Base-by-base conservation (phyloP, 140 eudicot genomes). In the Erigeron philadelphicus region DNA sequence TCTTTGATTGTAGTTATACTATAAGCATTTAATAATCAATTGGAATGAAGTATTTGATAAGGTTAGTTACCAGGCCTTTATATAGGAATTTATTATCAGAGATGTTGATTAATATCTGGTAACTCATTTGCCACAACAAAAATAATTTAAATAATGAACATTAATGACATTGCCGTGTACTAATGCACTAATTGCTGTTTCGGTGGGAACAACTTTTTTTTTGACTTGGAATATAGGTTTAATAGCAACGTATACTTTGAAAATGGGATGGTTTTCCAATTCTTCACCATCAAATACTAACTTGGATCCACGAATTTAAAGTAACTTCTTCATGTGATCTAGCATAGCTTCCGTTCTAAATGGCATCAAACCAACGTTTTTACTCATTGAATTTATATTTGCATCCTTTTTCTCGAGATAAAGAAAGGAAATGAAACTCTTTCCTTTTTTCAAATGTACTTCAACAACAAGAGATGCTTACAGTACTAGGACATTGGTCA, bases 401-500 rank as follows among this genome's bases (percentile, higher is more conserved):
- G 10, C 35, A 25, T 25, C 35, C 1, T 25, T 25, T 25, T 25
- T 25, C 35, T 25, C 35, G 35, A 0, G 35, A 25, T 25, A 25
- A 25, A 25, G 35, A 25, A 44, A 44, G 11, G 49, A 25, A 25
- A 25, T 25, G 35, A 10, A 44, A 10, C 7, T 44, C 49, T 10
- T 44, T 44, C 35, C 35, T 3, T 25, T 25, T 25, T 44, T 44
- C 49, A 10, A 6, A 6, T 44, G 3, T 25, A 9, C 19, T 19
- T 54, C 19, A 9, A 6, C n/a, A 40, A 44, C 16, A 31, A 65
- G 18, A 58, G 18, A 48, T 17, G 66, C 87, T 79, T 82, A 92
- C 98, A 3, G 96, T 89, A 73, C 98, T 19, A 96, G 98, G 35
- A 95, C 96, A 50, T 89, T 64, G 43, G 98, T 92, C 73, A 92